A percentile compares a stretch with the other conserved stretches of the same genome.
phyloP scores from a whole-genome alignment of 2,329 filamentous ascomycete species.

The Parafenestella ontariensis region DNA sequence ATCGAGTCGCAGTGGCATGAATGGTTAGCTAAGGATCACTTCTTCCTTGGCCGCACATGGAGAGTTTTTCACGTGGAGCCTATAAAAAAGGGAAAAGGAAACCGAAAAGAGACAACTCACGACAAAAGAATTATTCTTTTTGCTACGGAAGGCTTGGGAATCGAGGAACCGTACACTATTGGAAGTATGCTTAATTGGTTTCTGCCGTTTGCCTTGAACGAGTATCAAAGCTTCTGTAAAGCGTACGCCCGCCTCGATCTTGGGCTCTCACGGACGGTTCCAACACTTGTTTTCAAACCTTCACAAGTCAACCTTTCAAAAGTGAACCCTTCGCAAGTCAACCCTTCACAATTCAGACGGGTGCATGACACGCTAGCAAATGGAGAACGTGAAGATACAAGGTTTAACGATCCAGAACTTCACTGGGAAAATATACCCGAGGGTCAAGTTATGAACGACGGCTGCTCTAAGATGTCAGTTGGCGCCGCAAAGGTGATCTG shows the following conservation, averaged over 20 bases:
- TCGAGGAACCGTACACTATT: slow-evolving; percentile 23
- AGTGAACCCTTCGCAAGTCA: too few species aligned
- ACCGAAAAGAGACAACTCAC: slow-evolving; percentile 1
- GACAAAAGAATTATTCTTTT: slow-evolving; percentile 45
- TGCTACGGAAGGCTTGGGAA: slow-evolving; percentile 41
- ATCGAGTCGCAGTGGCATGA: slow-evolving; percentile 35
- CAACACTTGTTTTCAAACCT: slow-evolving; percentile 46
- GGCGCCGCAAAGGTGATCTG: slow-evolving; percentile 64
- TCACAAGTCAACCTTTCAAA: slow-evolving; percentile 40
- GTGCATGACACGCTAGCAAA: slow-evolving; percentile 44
- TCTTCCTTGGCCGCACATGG: slow-evolving; percentile 53
- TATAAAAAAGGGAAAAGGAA: slow-evolving; percentile 44
- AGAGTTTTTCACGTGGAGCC: slow-evolving; percentile 48
- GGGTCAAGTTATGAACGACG: slow-evolving; percentile 55
- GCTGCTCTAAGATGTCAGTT: slow-evolving; percentile 70
- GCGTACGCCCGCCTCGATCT: slow-evolving; percentile 53
- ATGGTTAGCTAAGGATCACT: slow-evolving; percentile 47
- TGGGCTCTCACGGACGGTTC: slow-evolving; percentile 50
- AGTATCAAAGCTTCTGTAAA: slow-evolving; percentile 50
- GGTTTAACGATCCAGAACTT: slow-evolving; percentile 46
- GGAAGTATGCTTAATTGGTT: slow-evolving; percentile 50
- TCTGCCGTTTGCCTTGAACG: slow-evolving; percentile 47
- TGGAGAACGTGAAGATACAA: slow-evolving; percentile 38
- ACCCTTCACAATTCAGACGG: slow-evolving; percentile 37
- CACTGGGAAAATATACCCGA: slow-evolving; percentile 24